A percentile compares a stretch with the other conserved stretches of the same genome.
phyloP scores from a whole-genome alignment of 1,139 yeast species.

The Saccharomyces hybrid region DNA sequence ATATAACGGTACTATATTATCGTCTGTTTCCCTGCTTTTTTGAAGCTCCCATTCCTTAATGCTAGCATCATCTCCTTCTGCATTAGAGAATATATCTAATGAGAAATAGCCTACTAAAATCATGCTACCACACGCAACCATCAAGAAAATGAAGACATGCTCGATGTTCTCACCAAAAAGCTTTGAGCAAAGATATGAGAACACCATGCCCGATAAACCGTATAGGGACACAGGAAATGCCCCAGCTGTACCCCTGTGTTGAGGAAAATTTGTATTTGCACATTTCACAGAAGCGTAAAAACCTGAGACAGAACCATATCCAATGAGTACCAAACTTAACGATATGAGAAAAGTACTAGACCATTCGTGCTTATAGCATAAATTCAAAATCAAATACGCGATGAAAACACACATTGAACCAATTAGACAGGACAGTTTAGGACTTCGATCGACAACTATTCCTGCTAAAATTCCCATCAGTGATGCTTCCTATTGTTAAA shows the following conservation, averaged over 20 bases:
- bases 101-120: slow-evolving; percentile 31
- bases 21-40: background rate
- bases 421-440: slow-evolving; percentile 42
- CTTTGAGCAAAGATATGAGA: slow-evolving; percentile 38
- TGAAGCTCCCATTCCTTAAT: background rate
- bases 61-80: background rate
- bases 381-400: slow-evolving; percentile 36
- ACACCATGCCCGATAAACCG: slow-evolving; percentile 41
- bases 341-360: slow-evolving; percentile 36
- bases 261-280: slow-evolving; percentile 62
- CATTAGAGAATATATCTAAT: slow-evolving; percentile 13
- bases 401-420: slow-evolving; percentile 44
- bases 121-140: slow-evolving; percentile 26
- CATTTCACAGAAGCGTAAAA: slow-evolving; percentile 63
- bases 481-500: slow-evolving; percentile 54
- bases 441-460: slow-evolving; percentile 48
- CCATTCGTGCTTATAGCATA: slow-evolving; percentile 31
- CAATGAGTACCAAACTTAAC: slow-evolving; percentile 44
- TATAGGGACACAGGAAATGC: slow-evolving; percentile 53
- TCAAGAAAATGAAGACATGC: slow-evolving; percentile 31
- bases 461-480: slow-evolving; percentile 68
- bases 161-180: slow-evolving; percentile 41
- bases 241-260: slow-evolving; percentile 62
- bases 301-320: slow-evolving; percentile 58
- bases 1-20: background rate